phyloP scores from a whole-genome alignment of 257 asterid species.

The Ehretia macrophylla region DNA sequence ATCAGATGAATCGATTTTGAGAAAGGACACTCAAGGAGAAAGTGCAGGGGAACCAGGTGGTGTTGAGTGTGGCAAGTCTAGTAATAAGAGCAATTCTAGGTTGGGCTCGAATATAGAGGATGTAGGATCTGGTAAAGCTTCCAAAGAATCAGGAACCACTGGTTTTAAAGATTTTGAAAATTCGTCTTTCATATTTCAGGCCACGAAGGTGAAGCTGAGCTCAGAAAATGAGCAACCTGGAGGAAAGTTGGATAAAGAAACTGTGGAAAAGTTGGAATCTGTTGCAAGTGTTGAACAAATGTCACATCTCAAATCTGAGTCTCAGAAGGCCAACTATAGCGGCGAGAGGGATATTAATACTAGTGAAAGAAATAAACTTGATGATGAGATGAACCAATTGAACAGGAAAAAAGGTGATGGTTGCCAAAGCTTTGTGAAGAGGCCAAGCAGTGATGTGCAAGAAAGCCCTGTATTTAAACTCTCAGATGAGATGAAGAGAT shows the following conservation, averaged over 20 bases:
- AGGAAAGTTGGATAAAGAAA: constrained; percentile 17
- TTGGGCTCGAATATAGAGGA: not conserved
- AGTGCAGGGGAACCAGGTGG: no score
- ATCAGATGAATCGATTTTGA: constrained; percentile 3
- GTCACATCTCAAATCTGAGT: constrained; percentile 19
- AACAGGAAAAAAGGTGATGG: constrained; percentile 24
- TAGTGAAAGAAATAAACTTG: constrained; percentile 25
- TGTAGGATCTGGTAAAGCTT: not conserved
- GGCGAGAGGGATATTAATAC: constrained; percentile 25
- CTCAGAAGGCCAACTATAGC: constrained; percentile 32
- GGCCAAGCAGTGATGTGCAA: constrained; percentile 8
- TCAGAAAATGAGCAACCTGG: not conserved
- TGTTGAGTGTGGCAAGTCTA: constrained; percentile 7
- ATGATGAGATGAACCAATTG: constrained; percentile 20
- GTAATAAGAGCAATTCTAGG: not conserved
- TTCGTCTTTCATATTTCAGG: not conserved
- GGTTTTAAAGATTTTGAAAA: no score
- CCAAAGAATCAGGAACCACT: not conserved
- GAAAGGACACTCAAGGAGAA: not conserved
- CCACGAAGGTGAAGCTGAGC: not conserved
- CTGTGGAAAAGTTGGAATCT: constrained; percentile 13
- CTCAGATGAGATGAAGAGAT: constrained; percentile 48
- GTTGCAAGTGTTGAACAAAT: constrained; percentile 24
- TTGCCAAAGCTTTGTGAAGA: constrained; percentile 20
- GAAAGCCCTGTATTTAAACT: constrained; percentile 39